These are phyloP conservation scores for Mycosarcoma maydis DNA, from an alignment of 1,284 basidiomycete species.

Conservation along the genomic window DNA sequence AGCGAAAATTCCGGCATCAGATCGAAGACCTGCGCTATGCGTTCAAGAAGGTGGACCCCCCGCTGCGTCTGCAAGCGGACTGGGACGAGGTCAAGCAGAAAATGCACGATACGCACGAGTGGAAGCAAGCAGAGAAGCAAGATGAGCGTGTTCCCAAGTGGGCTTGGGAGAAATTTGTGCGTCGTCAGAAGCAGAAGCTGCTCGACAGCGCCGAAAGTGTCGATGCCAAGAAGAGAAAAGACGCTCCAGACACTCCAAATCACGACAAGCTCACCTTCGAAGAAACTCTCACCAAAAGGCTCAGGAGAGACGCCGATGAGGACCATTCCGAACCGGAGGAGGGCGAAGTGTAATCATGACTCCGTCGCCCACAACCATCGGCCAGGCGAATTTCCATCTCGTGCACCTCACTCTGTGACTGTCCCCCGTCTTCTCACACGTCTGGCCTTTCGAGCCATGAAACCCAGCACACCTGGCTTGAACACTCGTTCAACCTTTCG, in stretches of 20 bases:
- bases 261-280: no score
- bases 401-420: no score
- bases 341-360: slow-evolving; percentile 33
- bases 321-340: slow-evolving; percentile 40
- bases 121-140: slow-evolving; percentile 33
- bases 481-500: no score
- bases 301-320: slow-evolving; percentile 9
- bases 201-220: slow-evolving; percentile 1
- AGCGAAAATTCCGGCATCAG: slow-evolving; percentile 83
- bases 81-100: slow-evolving; percentile 28
- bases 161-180: slow-evolving; percentile 63
- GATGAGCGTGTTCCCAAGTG: slow-evolving; percentile 42
- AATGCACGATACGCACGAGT: slow-evolving; percentile 39
- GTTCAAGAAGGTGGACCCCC: slow-evolving; percentile 84
- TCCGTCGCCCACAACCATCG: background rate
- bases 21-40: slow-evolving; percentile 97
- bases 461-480: no score
- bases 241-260: slow-evolving; percentile 1
- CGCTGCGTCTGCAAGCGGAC: slow-evolving; percentile 64
- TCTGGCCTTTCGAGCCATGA: no score
- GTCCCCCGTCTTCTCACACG: no score
- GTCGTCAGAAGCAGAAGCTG: slow-evolving; percentile 53
- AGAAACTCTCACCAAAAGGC: slow-evolving; percentile 3
- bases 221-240: slow-evolving; percentile 25
- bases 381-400: no score